Percentiles rank a stretch among this genome's conserved stretches.
Conservation (phyloP, 176 grass and related monocot species). For the Juncus effusus region DNA sequence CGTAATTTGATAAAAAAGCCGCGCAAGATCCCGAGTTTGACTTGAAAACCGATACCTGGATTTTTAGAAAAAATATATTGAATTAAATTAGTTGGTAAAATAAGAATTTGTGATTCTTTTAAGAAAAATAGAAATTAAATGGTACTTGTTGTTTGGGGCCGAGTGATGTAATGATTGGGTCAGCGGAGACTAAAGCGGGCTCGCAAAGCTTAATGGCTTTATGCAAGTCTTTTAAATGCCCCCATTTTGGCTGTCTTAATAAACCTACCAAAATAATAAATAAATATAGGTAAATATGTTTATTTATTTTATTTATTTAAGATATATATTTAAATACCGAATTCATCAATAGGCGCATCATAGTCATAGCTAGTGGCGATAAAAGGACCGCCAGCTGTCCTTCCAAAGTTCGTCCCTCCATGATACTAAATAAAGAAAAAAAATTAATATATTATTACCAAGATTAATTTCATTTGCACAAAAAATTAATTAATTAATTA, state of each 20-base stretch:
- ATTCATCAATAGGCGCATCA: constrained; percentile 97
- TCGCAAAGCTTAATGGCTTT: constrained; percentile 92
- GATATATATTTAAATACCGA: constrained; percentile 41
- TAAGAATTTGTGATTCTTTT: constrained; percentile 21
- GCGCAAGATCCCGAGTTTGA: constrained; percentile 72
- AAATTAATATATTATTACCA: constrained; percentile 18
- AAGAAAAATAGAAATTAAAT: constrained; percentile 12
- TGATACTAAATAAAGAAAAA: constrained; percentile 57
- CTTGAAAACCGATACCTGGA: constrained; percentile 74
- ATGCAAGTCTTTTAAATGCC: constrained; percentile 91
- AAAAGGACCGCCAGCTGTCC: constrained; percentile 93
- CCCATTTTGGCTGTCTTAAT: constrained; percentile 97
- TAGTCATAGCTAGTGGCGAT: constrained; percentile 98
- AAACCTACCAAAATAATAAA: constrained; percentile 45
- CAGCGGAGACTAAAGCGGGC: constrained; percentile 65
- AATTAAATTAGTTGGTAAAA: constrained; percentile 33
- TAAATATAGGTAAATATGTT: constrained; percentile 14
- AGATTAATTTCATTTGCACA: constrained; percentile 11
- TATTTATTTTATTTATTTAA: constrained; percentile 26
- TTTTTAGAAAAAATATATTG: constrained; percentile 2
- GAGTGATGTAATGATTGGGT: constrained; percentile 66
- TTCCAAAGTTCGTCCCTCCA: constrained; percentile 93
- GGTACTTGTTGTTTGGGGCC: constrained; percentile 68
- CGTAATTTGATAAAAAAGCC: constrained; percentile 87
- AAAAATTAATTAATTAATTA: constrained; percentile 4